A percentile compares a stretch with the other conserved stretches of the same genome.
Conservation (phyloP, 129 eudicot species). For the Helichrysum umbraculigerum region DNA sequence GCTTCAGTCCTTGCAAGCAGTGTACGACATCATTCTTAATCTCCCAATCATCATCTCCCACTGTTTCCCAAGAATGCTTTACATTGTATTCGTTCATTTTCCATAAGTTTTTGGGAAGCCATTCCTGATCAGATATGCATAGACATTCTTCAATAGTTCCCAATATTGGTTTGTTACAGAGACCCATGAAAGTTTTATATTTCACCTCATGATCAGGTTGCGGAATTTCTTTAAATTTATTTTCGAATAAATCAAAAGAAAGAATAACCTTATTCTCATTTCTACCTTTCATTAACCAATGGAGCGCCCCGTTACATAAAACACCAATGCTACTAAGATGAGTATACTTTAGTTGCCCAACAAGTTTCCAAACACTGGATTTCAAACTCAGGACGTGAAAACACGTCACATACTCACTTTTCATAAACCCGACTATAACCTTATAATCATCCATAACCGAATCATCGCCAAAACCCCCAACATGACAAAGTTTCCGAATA, state of each 20-base stretch:
- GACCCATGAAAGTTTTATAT: background rate
- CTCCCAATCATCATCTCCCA: background rate
- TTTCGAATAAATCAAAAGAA: background rate
- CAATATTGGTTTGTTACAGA: background rate
- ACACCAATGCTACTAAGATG: background rate
- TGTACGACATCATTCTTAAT: background rate
- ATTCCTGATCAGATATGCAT: background rate
- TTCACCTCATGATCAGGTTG: conserved; percentile 9
- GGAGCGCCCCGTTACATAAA: conserved; percentile 2
- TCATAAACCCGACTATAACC: background rate
- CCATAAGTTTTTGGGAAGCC: background rate
- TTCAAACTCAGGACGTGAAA: background rate
- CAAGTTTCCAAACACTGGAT: conserved; percentile 3
- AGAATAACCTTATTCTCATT: background rate
- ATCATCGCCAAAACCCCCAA: conserved; percentile 14
- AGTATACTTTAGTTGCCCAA: background rate
- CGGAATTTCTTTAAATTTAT: conserved; percentile 7
- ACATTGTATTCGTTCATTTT: background rate
- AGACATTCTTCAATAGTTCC: background rate
- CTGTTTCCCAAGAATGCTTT: background rate
- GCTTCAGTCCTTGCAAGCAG: background rate
- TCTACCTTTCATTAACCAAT: background rate
- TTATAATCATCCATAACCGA: conserved; percentile 7
- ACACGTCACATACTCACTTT: background rate
- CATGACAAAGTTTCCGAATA: background rate